Base-by-base conservation (phyloP, 108 stramenopile species). In the Heterococcus sp. region DNA sequence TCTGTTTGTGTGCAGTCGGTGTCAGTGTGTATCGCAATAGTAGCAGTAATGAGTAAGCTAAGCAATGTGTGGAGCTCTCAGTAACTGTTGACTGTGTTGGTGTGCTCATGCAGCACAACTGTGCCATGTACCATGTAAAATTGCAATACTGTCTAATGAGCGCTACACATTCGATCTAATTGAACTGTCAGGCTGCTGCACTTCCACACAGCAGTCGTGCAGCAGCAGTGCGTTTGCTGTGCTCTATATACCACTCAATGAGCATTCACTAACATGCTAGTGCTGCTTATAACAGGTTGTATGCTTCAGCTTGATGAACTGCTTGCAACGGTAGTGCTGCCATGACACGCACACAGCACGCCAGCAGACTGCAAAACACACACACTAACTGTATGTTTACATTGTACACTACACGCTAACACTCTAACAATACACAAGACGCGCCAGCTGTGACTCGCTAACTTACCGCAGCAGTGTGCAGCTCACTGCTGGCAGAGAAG, bases 401-500 rank as follows among this genome's bases (percentile, higher is more conserved):
- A n/a, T n/a, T n/a, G n/a, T n/a, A n/a, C n/a, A n/a, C n/a, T n/a
- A n/a, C n/a, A n/a, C n/a, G n/a, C n/a, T n/a, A n/a, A n/a, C n/a
- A n/a, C n/a, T n/a, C n/a, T n/a, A n/a, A n/a, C n/a, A n/a, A n/a
- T n/a, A n/a, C n/a, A n/a, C n/a, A n/a, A n/a, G n/a, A n/a, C 46
- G 46, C 46, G 14, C 14, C 46, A 58, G 46, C 46, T 8, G 14
- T 21, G 46, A 8, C 46, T 8, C 14, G 46, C 46, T 8, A 8
- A 58, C 46, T 58, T 21, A 58, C 46, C 46, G 46, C 46, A 8
- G 8, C 46, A 8, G 14, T 58, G 65, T 81, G 79, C 35, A 81
- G 79, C 65, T 81, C 79, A n/a, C 68, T 32, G 65, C 72, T 72
- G 35, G 72, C 65, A 38, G 71, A 65, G 34, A 81, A 81, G 30